phyloP scores from a whole-genome alignment of 441 rosid genomes.

The Raphanus hybrid region DNA sequence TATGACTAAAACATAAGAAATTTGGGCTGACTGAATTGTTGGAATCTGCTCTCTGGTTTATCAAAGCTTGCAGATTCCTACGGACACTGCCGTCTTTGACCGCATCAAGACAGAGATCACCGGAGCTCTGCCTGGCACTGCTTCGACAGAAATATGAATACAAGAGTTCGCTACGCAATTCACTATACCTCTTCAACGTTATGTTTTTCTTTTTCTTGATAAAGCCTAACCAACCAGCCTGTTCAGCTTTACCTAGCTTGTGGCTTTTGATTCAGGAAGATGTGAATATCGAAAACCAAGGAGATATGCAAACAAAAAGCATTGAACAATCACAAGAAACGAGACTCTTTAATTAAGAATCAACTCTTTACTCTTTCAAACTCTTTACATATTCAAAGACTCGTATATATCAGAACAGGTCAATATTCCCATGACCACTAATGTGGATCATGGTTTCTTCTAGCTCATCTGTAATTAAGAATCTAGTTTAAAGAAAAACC shows the following conservation, averaged over 20 bases:
- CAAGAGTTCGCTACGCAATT: not conserved
- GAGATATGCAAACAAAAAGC: constrained; percentile 12
- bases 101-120: not conserved
- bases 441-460: constrained; percentile 1
- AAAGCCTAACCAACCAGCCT: not conserved
- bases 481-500: constrained; percentile 9
- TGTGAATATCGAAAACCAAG: constrained; percentile 6
- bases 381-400: constrained; percentile 29
- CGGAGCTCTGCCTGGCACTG: constrained; percentile 7
- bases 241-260: not conserved
- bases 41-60: constrained; percentile 35
- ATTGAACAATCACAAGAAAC: not conserved
- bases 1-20: constrained; percentile 27
- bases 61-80: constrained; percentile 30
- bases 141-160: not conserved
- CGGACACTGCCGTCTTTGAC: constrained; percentile 19
- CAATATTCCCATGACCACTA: constrained; percentile 19
- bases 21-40: constrained; percentile 28
- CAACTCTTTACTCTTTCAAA: constrained; percentile 22
- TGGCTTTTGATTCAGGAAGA: not conserved
- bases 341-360: not conserved
- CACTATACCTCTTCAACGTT: not conserved
- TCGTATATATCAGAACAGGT: constrained; percentile 19
- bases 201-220: not conserved
- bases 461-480: not conserved